Evolutionary conservation across 345 rosid genomes (phyloP).

Genomic region (Brassica carinata): DNA sequence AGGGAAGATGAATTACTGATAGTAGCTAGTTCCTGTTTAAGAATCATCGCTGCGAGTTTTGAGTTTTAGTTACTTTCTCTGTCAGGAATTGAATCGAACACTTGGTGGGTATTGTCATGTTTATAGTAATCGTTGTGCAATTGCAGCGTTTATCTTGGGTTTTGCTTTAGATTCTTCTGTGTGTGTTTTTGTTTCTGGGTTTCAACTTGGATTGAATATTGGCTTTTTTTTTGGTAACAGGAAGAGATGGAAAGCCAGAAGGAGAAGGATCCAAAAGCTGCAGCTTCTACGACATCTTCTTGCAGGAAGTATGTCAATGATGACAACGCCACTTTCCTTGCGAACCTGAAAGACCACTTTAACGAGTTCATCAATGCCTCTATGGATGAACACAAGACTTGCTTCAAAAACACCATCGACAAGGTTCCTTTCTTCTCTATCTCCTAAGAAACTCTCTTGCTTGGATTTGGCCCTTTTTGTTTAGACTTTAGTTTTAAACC

Average conservation of each 20-base stretch:
- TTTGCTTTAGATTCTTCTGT: background rate
- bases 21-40: constrained; percentile 3
- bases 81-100: background rate
- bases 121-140: background rate
- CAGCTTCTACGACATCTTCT: constrained; percentile 48
- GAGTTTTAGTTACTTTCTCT: background rate
- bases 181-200: background rate
- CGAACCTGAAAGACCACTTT: constrained; percentile 73
- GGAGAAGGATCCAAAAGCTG: constrained; percentile 32
- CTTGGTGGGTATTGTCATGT: background rate
- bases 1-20: background rate
- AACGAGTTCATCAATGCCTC: constrained; percentile 73
- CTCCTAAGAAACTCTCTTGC: background rate
- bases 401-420: constrained; percentile 64
- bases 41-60: background rate
- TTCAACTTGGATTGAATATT: background rate
- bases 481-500: background rate
- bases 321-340: constrained; percentile 68
- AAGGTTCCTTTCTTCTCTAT: constrained; percentile 46
- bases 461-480: background rate
- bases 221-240: background rate
- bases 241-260: background rate
- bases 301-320: constrained; percentile 62
- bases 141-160: background rate
- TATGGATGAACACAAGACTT: constrained; percentile 81